Conservation (phyloP, 2,329 filamentous ascomycete species). For the Trichoderma sp. region DNA sequence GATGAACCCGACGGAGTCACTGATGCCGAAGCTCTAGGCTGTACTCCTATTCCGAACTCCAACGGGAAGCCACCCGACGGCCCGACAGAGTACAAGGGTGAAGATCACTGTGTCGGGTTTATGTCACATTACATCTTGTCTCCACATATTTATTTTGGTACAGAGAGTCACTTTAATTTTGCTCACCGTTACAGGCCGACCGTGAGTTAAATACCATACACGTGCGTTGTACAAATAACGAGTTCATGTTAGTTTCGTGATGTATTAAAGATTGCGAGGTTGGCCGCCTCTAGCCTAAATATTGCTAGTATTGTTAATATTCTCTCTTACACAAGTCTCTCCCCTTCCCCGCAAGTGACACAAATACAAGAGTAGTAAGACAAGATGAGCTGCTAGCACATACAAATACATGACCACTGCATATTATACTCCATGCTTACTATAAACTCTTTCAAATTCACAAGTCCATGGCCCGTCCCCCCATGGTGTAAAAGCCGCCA, state of each 20-base stretch:
- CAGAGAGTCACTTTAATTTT: background rate
- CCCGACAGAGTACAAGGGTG: background rate
- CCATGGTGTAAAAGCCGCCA: background rate
- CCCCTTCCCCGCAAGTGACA: background rate
- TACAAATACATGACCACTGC: background rate
- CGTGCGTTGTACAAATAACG: background rate
- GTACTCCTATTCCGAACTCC: background rate
- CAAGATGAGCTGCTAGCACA: background rate
- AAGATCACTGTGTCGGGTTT: background rate
- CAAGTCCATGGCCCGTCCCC: accelerated
- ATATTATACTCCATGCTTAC: background rate
- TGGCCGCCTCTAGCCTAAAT: background rate
- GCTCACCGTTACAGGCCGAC: background rate
- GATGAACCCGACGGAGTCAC: background rate
- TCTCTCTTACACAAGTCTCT: background rate
- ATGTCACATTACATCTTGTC: background rate
- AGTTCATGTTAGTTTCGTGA: background rate
- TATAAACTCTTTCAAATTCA: background rate
- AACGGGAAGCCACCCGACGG: background rate
- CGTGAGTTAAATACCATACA: background rate
- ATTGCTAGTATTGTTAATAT: background rate
- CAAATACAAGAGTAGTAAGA: background rate
- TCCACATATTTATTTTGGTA: background rate
- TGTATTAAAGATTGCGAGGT: background rate
- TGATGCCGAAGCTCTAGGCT: background rate